Evolutionary conservation across 495 filamentous ascomycete species (phyloP).

Genomic region (Pyrenula aspistea): DNA sequence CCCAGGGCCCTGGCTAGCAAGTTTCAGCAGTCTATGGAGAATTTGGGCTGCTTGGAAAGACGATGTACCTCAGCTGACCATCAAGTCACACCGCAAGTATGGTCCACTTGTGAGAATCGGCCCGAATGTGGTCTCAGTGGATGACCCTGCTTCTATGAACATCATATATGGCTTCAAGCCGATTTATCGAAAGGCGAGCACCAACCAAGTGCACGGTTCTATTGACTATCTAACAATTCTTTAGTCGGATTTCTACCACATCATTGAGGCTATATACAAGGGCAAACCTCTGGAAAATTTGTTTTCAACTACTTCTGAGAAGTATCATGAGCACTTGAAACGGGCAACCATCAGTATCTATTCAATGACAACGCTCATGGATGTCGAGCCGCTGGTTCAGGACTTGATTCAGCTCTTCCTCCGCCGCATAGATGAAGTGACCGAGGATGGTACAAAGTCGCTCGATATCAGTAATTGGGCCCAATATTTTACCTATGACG

Average conservation of each 20-base stretch:
- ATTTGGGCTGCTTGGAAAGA: too few species aligned
- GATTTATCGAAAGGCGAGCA: conserved; percentile 66
- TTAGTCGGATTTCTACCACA: conserved; percentile 63
- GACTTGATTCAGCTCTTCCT: conserved; percentile 51
- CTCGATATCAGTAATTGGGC: conserved; percentile 65
- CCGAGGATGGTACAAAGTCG: conserved; percentile 25
- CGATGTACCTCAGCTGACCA: too few species aligned
- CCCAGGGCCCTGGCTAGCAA: too few species aligned
- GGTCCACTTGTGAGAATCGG: conserved; percentile 31
- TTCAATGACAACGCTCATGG: conserved; percentile 56
- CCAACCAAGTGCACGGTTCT: too few species aligned
- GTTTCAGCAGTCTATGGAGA: too few species aligned
- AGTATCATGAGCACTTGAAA: conserved; percentile 59
- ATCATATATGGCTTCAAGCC: conserved; percentile 73
- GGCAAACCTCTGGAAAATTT: conserved; percentile 55
- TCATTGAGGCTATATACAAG: conserved; percentile 52
- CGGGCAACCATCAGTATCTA: conserved; percentile 60
- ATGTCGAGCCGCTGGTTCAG: conserved; percentile 65
- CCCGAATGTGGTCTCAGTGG: conserved; percentile 54
- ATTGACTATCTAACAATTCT: too few species aligned
- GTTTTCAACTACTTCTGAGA: conserved; percentile 67
- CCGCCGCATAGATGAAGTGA: conserved; percentile 48
- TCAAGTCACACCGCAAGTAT: not conserved
- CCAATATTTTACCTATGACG: conserved; percentile 71
- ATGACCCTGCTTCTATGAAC: conserved; percentile 54